These are phyloP conservation scores for Cicer judaicum DNA, from an alignment of 306 rosid genomes.

Conservation along the genomic window DNA sequence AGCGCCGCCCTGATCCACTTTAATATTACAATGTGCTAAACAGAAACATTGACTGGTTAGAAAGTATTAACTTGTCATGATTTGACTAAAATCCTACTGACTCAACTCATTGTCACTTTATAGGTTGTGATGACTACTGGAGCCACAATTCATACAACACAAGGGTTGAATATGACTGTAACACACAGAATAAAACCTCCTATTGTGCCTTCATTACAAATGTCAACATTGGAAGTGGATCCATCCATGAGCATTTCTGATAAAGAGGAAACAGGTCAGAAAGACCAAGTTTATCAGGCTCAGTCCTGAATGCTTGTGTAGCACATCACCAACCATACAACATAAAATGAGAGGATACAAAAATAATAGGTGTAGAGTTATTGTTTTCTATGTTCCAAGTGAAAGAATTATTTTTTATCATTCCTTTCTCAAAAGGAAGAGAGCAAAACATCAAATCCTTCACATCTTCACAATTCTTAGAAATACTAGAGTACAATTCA, in stretches of 20 bases:
- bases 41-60: not conserved
- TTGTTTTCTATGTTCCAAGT: slow-evolving; percentile 30
- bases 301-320: slow-evolving; percentile 43
- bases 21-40: slow-evolving; percentile 2
- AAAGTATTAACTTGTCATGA: not conserved
- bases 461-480: slow-evolving; percentile 2
- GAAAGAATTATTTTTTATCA: not conserved
- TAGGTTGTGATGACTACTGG: slow-evolving; percentile 98
- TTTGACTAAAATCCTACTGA: slow-evolving; percentile 23
- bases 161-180: slow-evolving; percentile 88
- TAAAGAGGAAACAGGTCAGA: slow-evolving; percentile 56
- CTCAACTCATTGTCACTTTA: slow-evolving; percentile 24
- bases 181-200: slow-evolving; percentile 81
- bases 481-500: slow-evolving; percentile 6
- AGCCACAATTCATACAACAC: slow-evolving; percentile 94
- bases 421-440: slow-evolving; percentile 27
- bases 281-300: slow-evolving; percentile 59
- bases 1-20: not conserved
- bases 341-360: slow-evolving; percentile 25
- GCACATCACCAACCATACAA: slow-evolving; percentile 12
- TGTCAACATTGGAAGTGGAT: slow-evolving; percentile 56
- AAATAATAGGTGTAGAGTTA: not conserved
- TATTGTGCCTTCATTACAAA: slow-evolving; percentile 70
- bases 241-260: slow-evolving; percentile 50
- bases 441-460: slow-evolving; percentile 22